Conservation (phyloP, 352 stramenopile species). For the Globisporangium apiculatum region DNA sequence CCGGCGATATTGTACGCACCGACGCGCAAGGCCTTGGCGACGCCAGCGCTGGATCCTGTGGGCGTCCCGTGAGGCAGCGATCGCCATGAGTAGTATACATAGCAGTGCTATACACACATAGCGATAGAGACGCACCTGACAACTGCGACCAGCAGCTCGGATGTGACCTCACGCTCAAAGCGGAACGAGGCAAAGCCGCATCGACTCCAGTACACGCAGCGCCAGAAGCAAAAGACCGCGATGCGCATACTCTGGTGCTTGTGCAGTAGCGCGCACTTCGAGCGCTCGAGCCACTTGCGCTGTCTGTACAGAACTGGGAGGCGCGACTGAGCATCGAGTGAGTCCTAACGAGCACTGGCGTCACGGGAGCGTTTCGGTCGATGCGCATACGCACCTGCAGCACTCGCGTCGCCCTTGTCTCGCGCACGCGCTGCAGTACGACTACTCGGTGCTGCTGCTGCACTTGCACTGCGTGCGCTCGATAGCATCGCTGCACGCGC, state of each 20-base stretch:
- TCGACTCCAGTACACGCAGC: conserved; percentile 19
- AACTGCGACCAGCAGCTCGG: conserved; percentile 3
- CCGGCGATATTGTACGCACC: conserved; percentile 4
- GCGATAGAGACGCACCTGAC: conserved; percentile 10
- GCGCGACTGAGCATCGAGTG: conserved; percentile 7
- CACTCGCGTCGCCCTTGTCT: not conserved
- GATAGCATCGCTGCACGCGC: conserved; percentile 6
- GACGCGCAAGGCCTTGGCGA: conserved; percentile 8
- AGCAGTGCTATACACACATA: too few relatives aligned
- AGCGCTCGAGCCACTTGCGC: not conserved
- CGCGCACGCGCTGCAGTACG: conserved; percentile 1
- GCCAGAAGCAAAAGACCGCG: conserved; percentile 33
- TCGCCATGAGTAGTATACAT: too few relatives aligned
- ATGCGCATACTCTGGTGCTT: conserved; percentile 20
- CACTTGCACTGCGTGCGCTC: not conserved
- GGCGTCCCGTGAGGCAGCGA: too few relatives aligned
- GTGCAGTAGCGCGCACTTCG: conserved; percentile 5
- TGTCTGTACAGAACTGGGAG: conserved; percentile 8
- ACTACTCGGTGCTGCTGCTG: not conserved
- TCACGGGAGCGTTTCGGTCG: too few relatives aligned
- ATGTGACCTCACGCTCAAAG: conserved; percentile 10
- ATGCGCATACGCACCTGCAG: conserved; percentile 4
- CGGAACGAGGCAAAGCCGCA: conserved; percentile 19
- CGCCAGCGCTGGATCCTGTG: conserved; percentile 19
- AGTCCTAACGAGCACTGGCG: not conserved